phyloP scores from a whole-genome alignment of 805 yeast species.

The Naumovozyma dairenensis region DNA sequence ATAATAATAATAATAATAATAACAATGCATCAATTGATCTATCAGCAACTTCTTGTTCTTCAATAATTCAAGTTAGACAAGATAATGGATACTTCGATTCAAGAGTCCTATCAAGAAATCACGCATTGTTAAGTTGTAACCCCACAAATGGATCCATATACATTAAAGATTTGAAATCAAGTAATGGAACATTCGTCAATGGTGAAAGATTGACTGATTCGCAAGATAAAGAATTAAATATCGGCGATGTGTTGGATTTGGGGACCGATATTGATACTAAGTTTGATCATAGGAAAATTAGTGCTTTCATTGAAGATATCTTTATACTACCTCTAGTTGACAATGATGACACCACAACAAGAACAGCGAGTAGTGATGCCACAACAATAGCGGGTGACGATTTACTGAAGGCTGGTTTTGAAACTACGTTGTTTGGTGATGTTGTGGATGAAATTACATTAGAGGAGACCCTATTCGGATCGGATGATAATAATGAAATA shows the following conservation, averaged over 20 bases:
- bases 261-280: constrained; percentile 71
- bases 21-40: neutral
- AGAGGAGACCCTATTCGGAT: constrained; percentile 38
- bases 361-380: constrained; percentile 1
- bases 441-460: constrained; percentile 31
- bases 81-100: constrained; percentile 88
- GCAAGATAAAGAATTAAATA: constrained; percentile 45
- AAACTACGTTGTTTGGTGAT: constrained; percentile 49
- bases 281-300: constrained; percentile 65
- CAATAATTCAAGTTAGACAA: constrained; percentile 32
- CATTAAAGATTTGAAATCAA: constrained; percentile 73
- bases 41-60: constrained; percentile 6
- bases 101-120: constrained; percentile 82
- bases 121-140: constrained; percentile 77
- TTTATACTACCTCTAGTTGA: constrained; percentile 32
- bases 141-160: constrained; percentile 48
- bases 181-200: constrained; percentile 87
- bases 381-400: too few relatives aligned
- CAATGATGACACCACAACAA: neutral
- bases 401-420: constrained; percentile 30
- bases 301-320: constrained; percentile 68
- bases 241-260: constrained; percentile 68
- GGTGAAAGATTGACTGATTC: constrained; percentile 50
- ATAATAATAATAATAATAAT: neutral
- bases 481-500: constrained; percentile 33